Evolutionary conservation across 495 filamentous ascomycete genomes (phyloP), one percentile per base, ranked within the genome.

Genomic region (Penicillium nucicola): DNA sequence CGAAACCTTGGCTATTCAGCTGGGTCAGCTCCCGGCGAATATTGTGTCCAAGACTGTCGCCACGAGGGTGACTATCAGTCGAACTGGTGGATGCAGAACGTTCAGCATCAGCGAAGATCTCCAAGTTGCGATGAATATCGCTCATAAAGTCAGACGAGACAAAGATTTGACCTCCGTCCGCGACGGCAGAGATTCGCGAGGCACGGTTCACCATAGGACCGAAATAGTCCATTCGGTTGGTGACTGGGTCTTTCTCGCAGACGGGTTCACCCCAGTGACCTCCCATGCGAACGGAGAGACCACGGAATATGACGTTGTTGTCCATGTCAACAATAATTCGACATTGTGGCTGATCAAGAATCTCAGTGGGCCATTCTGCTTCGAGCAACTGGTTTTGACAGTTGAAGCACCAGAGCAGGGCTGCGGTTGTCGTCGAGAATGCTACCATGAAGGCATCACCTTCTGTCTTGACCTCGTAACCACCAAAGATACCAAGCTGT

Each of bases 381-480:
- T 92, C 86, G 0, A 99, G 79, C 4, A 99, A 81, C 49, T 86
- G 81, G 41, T 78, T 84, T 66, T 99, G 93, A 41, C 96, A 92
- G 45, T 90, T 87, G 70, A 99, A 97, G 53, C 85, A 92, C 93
- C 93, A 99, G 18, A 97, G 77, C 33, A 99, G 73, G 5, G 93
- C 92, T 8, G 90, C 89, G 0, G 93, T 97, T 2, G 90, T 90
- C 1, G 95, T 97, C 4, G 90, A 87, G 69, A 99, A 99, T 28
- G 90, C 93, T 13, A 99, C 93, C 91, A 99, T 97, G 67, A 99
- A 99, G 32, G 95, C 93, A 70, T 99, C 93, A 52, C 93, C 93
- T 87, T 99, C 93, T 0, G 93, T 97, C 76, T 99, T 99, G 64
- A 99, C 91, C 70, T 99, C 93, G 61, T 97, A 99, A 0, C 93